Conservation (phyloP, 2,329 filamentous ascomycete species). For the Remersonia thermophila region DNA sequence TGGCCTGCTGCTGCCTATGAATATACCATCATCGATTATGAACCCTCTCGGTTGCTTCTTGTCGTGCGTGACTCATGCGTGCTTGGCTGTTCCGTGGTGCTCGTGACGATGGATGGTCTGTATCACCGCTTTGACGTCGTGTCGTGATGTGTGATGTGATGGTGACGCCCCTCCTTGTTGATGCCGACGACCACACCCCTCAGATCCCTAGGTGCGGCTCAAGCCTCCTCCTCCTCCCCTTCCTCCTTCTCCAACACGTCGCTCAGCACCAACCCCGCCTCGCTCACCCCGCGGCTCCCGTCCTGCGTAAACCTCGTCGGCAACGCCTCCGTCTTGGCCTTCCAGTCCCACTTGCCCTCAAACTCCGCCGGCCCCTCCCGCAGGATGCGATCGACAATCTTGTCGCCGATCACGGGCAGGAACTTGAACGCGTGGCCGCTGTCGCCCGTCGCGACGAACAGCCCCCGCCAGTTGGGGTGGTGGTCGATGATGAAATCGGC, state of each 20-base stretch:
- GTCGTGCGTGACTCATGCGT: no score
- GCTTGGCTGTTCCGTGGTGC: no score
- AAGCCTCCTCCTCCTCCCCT: no score
- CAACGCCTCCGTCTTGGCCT: conserved; percentile 28
- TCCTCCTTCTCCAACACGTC: conserved; percentile 32
- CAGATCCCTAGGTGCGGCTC: no score
- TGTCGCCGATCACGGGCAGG: conserved; percentile 51
- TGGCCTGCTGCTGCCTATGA: no score
- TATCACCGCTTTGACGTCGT: no score
- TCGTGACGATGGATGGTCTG: no score
- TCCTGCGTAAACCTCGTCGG: conserved; percentile 31
- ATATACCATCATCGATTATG: no score
- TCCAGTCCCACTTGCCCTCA: conserved; percentile 50
- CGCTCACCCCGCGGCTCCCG: conserved; percentile 36
- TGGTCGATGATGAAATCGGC: conserved; percentile 61
- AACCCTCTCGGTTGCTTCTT: no score
- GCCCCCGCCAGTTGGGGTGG: conserved; percentile 46
- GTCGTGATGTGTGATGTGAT: no score
- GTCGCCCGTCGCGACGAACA: conserved; percentile 51
- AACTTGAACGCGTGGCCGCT: conserved; percentile 60
- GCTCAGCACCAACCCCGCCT: conserved; percentile 32
- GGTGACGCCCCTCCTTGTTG: no score
- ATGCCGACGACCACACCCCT: no score
- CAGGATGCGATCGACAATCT: conserved; percentile 44
- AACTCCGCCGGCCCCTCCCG: conserved; percentile 37